phyloP scores from a whole-genome alignment of 352 stramenopile species.

The Elongisporangium undulatum region DNA sequence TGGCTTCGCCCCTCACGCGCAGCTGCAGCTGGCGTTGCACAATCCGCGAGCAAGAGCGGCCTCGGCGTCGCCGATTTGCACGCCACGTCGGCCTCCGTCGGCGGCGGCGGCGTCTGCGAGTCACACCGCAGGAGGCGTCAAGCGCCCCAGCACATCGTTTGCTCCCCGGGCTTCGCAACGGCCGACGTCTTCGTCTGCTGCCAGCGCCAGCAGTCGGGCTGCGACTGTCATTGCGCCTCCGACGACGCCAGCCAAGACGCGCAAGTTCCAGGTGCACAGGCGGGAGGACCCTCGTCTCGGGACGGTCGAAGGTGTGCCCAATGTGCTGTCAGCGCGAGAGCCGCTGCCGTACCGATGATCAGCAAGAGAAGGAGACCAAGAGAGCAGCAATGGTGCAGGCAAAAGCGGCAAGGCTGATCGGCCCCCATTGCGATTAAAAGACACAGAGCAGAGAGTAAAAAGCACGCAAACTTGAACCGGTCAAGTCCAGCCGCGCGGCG shows the following conservation, averaged over 20 bases:
- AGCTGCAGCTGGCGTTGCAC: slow-evolving; percentile 2
- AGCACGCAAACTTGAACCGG: neutral
- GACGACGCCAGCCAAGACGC: slow-evolving; percentile 11
- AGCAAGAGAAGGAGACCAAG: neutral
- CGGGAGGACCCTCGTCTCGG: slow-evolving; percentile 24
- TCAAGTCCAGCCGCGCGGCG: neutral
- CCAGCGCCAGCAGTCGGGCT: neutral
- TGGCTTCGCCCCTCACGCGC: neutral
- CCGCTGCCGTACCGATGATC: slow-evolving; percentile 54
- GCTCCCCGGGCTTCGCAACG: slow-evolving; percentile 23
- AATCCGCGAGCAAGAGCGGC: slow-evolving; percentile 8
- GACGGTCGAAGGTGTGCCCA: slow-evolving; percentile 39
- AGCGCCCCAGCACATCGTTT: slow-evolving; percentile 40
- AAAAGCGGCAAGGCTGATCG: neutral
- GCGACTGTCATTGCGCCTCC: neutral
- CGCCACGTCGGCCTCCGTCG: slow-evolving; percentile 8
- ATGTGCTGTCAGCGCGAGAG: slow-evolving; percentile 34
- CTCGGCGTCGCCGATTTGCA: slow-evolving; percentile 26
- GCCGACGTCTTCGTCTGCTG: slow-evolving; percentile 1
- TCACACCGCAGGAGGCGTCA: slow-evolving; percentile 5
- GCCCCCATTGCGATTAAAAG: neutral
- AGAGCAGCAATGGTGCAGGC: neutral
- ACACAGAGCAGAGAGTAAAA: neutral
- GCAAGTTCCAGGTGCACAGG: slow-evolving; percentile 49
- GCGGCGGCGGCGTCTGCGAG: neutral